Base-by-base conservation (phyloP, 345 rosid genomes). In the Salix viminalis region DNA sequence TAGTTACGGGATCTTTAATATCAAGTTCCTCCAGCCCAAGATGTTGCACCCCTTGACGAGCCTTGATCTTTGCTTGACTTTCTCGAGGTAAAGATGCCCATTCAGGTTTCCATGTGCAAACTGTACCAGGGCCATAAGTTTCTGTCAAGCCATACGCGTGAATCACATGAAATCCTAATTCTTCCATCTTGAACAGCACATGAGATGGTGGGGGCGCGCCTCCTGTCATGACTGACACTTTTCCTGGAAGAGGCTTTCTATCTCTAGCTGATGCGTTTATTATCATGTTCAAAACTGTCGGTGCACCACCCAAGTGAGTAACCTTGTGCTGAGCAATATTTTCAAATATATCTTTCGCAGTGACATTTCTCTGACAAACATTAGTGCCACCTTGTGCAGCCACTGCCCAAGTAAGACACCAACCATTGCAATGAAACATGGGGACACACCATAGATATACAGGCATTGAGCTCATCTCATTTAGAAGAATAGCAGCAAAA, bases 21-120 rank as follows among this genome's bases (percentile, higher is more conserved):
- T 82, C 83, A 14, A 79, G 2, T 37, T 79, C 80, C 37, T 85
- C 87, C 28, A 85, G 36, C 16, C 82, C 82, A 34, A 85, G 74
- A 79, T 82, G 85, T 7, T 82, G 84, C 76, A 79, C n/a, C 37
- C 87, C 85, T 48, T 85, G 87, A 14, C 87, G 81, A 7, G 87
- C 58, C 67, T 77, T 85, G 21, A 85, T 79, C 76, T 79, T 82
- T 24, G 87, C 83, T 71, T 85, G 87, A 21, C 23, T 42, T 28
- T 74, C 76, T 18, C 73, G 78, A 54, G 84, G 78, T 62, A 77
- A 64, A 56, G 79, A 77, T 28, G 23, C 26, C 84, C 84, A 81
- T 78, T 81, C 84, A 14, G 84, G 81, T 64, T 77, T 81, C 84
- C 79, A 81, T 1, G 76, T 23, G 77, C 84, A 77, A 12, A 74